Evolutionary conservation across 139 green algal species (phyloP), one percentile per base, ranked within the genome.

Genomic region (Volvox africanus): DNA sequence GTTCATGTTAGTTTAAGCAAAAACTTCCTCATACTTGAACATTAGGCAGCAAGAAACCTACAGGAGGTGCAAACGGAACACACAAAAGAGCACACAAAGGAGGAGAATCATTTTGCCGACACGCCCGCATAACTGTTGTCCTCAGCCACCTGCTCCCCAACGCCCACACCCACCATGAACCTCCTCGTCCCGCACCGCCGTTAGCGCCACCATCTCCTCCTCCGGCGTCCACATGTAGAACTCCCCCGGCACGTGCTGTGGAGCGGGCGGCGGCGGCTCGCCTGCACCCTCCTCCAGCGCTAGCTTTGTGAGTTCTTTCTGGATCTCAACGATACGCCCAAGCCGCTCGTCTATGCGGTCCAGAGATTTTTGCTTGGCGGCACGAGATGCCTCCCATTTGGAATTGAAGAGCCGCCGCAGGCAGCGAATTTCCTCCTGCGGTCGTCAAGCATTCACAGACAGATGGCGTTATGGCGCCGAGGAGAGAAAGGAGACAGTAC

Each of bases 301-400:
- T 71, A 90, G 86, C 55, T 65, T 62, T 14, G 86, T 84, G 28
- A 90, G 75, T 28, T 90, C 84, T 20, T 88, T 88, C 30, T 94
- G 92, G 24, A 94, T 94, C 61, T 89, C 78, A 35, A 75, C 65
- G 36, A 94, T 85, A 76, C 92, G 92, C 20, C 22, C 44, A 36
- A 92, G 36, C 50, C 88, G 78, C 68, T 93, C 92, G 19, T 94
- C 90, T 1, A 93, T 78, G 1, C 80, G 79, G 28, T 91, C 90
- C 13, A 93, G 55, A 2, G 79, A 82, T 44, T 89, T 80, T 18
- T 87, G 80, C 82, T 93, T 93, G 71, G 76, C 55, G n/a, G 77
- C 32, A 19, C 44, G 71, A 22, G 87, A 30, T 28, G 76, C 24
- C 37, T 73, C 1, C 83, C 92, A 94, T 61, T 87, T 61, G 22